Percentiles rank a stretch among this genome's conserved stretches.
These are phyloP conservation scores for Annona cherimola DNA, from an alignment of 164 flowering plant species.

Conservation along the genomic window DNA sequence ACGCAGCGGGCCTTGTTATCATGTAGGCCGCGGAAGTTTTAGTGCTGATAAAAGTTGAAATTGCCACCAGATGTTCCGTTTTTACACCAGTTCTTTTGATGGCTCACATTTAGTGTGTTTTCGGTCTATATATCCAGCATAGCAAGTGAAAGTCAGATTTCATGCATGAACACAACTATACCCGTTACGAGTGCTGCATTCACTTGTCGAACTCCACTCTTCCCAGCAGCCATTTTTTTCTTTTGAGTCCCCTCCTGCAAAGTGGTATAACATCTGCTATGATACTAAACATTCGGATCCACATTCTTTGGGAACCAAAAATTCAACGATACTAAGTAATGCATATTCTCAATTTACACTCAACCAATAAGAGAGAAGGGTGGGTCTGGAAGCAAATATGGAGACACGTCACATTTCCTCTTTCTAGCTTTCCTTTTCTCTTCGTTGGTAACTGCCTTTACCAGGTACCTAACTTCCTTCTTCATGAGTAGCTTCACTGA, in stretches of 20 bases:
- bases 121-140: neutral
- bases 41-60: neutral
- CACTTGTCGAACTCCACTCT: neutral
- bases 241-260: neutral
- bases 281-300: neutral
- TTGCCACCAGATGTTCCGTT: neutral
- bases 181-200: neutral
- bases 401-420: conserved; percentile 31
- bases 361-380: conserved; percentile 79
- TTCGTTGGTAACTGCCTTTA: conserved; percentile 49
- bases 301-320: neutral
- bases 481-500: conserved; percentile 56
- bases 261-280: neutral
- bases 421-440: conserved; percentile 42
- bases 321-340: neutral
- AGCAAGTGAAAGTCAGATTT: neutral
- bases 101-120: neutral
- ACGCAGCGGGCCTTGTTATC: neutral
- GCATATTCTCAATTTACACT: conserved; percentile 31
- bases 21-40: neutral
- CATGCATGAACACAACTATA: neutral
- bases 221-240: neutral
- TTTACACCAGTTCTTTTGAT: neutral
- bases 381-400: conserved; percentile 52
- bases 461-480: conserved; percentile 53